Evolutionary conservation across 169 alveolate genomes (phyloP).

Genomic region (Cyclospora cayetanensis): DNA sequence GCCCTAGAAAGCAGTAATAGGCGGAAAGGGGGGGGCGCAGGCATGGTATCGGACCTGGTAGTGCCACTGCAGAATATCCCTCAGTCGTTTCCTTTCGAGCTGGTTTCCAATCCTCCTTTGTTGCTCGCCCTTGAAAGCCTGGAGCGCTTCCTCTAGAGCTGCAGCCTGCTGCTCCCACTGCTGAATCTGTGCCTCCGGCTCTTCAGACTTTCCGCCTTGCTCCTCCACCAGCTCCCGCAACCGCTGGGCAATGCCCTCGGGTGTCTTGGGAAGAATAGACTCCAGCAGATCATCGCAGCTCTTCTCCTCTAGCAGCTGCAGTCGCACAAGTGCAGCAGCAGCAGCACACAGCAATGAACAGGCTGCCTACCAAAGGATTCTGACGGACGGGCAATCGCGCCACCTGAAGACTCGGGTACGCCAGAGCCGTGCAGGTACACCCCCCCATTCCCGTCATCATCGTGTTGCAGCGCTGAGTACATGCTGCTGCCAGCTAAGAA

Average conservation of each 20-base stretch:
- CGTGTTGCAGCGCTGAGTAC: too few relatives aligned
- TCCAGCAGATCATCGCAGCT: conserved; percentile 52
- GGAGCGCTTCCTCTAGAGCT: conserved; percentile 63
- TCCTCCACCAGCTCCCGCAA: conserved; percentile 57
- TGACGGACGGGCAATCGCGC: too few relatives aligned
- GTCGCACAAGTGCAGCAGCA: too few relatives aligned
- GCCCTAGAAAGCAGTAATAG: too few relatives aligned
- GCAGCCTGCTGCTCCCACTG: conserved; percentile 62
- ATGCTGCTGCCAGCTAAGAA: too few relatives aligned
- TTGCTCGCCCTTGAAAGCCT: conserved; percentile 70
- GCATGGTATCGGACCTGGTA: conserved; percentile 20
- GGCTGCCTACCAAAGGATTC: too few relatives aligned
- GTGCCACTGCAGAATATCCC: conserved; percentile 63
- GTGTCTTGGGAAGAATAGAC: conserved; percentile 39
- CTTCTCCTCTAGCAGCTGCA: conserved; percentile 53
- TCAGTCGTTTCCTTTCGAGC: conserved; percentile 61
- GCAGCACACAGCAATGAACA: too few relatives aligned
- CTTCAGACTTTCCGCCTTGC: conserved; percentile 41
- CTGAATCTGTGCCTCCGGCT: conserved; percentile 49
- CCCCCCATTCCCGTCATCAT: too few relatives aligned
- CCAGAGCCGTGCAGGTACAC: too few relatives aligned
- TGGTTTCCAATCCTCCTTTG: conserved; percentile 69
- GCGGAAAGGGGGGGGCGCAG: too few relatives aligned
- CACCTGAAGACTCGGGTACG: too few relatives aligned
- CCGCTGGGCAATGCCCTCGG: conserved; percentile 51